Conservation (phyloP, 768 basidiomycete species). For the Lactarius quietus region DNA sequence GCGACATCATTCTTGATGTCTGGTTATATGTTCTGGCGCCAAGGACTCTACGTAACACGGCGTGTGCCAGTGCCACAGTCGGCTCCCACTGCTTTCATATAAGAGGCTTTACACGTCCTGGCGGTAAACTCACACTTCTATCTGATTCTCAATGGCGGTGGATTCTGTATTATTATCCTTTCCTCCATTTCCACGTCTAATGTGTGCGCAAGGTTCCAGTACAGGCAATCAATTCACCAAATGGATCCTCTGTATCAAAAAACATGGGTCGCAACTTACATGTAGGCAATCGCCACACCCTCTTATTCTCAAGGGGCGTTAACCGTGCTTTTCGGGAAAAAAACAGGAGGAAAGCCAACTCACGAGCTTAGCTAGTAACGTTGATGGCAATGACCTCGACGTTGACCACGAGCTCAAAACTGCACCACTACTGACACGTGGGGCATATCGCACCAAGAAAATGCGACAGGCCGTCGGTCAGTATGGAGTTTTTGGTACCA, state of each 20-base stretch:
- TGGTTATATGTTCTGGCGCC: neutral
- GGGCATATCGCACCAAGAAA: constrained; percentile 27
- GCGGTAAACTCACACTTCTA: neutral
- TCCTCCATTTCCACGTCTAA: neutral
- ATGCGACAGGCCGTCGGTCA: constrained; percentile 39
- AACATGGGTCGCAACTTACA: neutral
- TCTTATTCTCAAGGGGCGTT: neutral
- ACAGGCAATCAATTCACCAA: neutral
- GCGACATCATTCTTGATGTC: neutral
- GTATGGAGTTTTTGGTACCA: constrained; percentile 58
- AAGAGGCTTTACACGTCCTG: neutral
- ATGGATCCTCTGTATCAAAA: neutral
- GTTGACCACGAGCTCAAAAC: constrained; percentile 30
- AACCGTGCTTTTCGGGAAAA: neutral
- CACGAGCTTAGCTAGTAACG: neutral
- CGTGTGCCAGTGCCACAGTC: neutral
- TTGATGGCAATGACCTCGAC: constrained; percentile 3
- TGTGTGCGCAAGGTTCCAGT: neutral
- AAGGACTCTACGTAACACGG: constrained; percentile 8
- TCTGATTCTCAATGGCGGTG: constrained; percentile 1
- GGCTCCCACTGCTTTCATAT: neutral
- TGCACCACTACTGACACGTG: constrained; percentile 33
- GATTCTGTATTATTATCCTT: neutral
- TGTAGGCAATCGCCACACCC: neutral
- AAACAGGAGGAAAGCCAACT: constrained; percentile 15